These are phyloP conservation scores for Pycnococcus provasolii DNA, from an alignment of 139 green algal species.

Conservation along the genomic window DNA sequence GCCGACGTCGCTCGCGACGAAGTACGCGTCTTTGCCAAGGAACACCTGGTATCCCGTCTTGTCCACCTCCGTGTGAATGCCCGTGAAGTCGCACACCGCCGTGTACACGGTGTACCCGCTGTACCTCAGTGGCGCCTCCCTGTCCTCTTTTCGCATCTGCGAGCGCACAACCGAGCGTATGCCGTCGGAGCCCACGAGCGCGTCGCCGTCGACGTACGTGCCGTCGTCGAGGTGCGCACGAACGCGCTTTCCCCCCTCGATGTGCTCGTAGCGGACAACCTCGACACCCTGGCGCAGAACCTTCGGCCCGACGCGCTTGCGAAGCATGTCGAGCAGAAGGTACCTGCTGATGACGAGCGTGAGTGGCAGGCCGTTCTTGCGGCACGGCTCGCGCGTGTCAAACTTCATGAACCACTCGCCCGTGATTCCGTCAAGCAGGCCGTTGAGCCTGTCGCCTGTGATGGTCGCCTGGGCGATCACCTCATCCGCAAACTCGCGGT, in stretches of 20 bases:
- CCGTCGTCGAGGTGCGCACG: constrained; percentile 56
- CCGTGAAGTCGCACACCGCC: constrained; percentile 74
- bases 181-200: constrained; percentile 88
- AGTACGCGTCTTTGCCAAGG: constrained; percentile 91
- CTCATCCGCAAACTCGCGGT: constrained; percentile 30
- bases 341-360: constrained; percentile 30
- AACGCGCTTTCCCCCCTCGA: constrained; percentile 24
- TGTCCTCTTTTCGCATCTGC: constrained; percentile 26
- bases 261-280: constrained; percentile 36
- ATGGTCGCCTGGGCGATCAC: constrained; percentile 35
- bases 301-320: constrained; percentile 15
- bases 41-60: constrained; percentile 55
- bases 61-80: constrained; percentile 18
- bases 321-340: constrained; percentile 17
- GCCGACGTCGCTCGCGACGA: constrained; percentile 94
- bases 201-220: constrained; percentile 50
- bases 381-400: constrained; percentile 28
- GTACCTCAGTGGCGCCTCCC: constrained; percentile 22
- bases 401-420: constrained; percentile 44
- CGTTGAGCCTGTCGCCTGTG: constrained; percentile 49
- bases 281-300: constrained; percentile 29
- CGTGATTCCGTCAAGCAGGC: constrained; percentile 42
- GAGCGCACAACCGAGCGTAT: constrained; percentile 46
- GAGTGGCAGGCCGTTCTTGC: constrained; percentile 32
- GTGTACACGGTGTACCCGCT: constrained; percentile 44